Conservation (phyloP, 1,284 basidiomycete genomes). For the Wallemia hederae region DNA sequence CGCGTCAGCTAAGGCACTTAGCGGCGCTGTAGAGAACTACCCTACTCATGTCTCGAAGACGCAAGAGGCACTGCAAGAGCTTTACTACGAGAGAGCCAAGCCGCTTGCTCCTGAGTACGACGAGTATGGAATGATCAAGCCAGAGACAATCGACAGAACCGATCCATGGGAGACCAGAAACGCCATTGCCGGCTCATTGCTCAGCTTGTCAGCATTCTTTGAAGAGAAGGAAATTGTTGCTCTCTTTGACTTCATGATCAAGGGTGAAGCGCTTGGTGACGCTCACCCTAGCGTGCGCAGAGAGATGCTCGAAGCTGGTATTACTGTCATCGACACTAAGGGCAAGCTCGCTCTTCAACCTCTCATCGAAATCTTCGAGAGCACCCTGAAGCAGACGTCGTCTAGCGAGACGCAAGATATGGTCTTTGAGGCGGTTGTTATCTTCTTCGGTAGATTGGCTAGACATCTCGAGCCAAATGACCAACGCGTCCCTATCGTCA, state of each 20-base stretch:
- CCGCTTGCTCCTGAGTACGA: constrained; percentile 68
- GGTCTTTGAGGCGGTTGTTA: constrained; percentile 81
- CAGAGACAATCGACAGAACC: constrained; percentile 56
- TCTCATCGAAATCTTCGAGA: constrained; percentile 63
- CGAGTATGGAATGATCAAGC: constrained; percentile 75
- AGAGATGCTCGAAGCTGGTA: constrained; percentile 63
- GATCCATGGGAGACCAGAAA: constrained; percentile 73
- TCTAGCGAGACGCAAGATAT: constrained; percentile 48
- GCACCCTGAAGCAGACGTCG: constrained; percentile 33
- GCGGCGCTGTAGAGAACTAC: constrained; percentile 44
- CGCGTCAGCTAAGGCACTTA: constrained; percentile 41
- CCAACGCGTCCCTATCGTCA: constrained; percentile 45
- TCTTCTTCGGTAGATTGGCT: constrained; percentile 77
- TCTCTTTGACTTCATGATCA: constrained; percentile 66
- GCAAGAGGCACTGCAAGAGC: constrained; percentile 26
- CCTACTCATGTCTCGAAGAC: constrained; percentile 33
- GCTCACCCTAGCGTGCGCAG: constrained; percentile 49
- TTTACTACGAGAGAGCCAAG: constrained; percentile 69
- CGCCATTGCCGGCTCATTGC: constrained; percentile 43
- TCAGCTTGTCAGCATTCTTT: constrained; percentile 37
- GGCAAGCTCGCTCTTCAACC: constrained; percentile 41
- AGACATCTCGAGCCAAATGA: constrained; percentile 56
- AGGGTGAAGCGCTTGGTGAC: constrained; percentile 64
- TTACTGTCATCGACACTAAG: constrained; percentile 50
- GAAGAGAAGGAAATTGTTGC: constrained; percentile 34